Evolutionary conservation across 192 early-diverging fungal species (phyloP).

Genomic region (Coemansia sp.): DNA sequence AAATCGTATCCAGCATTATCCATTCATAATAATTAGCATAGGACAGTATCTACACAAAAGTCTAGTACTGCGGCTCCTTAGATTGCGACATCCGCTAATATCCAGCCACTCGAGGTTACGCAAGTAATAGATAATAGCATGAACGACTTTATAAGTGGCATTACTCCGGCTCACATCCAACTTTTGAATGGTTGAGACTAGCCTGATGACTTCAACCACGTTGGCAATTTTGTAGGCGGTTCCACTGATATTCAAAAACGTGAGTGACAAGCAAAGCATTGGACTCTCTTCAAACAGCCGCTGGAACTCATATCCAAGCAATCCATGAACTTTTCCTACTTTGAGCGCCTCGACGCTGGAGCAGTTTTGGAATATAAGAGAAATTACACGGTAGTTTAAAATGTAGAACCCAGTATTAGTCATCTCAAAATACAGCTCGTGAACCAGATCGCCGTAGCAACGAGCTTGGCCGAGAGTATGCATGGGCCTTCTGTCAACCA

Average conservation of each 20-base stretch:
- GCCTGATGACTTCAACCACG: not conserved
- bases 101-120: not conserved
- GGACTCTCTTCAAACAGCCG: not conserved
- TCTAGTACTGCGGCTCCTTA: not conserved
- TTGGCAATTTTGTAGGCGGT: not conserved
- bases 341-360: not conserved
- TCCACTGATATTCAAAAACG: constrained; percentile 3
- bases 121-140: not conserved
- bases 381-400: not conserved
- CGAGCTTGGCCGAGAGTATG: not conserved
- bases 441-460: constrained; percentile 17
- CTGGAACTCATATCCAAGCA: not conserved
- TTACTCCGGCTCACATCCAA: not conserved
- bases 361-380: constrained; percentile 8
- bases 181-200: not conserved
- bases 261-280: constrained; percentile 3
- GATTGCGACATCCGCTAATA: not conserved
- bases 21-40: too few relatives aligned
- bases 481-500: not conserved
- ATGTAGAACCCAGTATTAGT: constrained; percentile 1
- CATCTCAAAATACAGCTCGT: constrained; percentile 11
- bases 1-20: too few relatives aligned
- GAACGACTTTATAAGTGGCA: not conserved
- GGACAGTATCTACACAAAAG: not conserved
- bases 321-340: constrained; percentile 8